Evolutionary conservation across 805 yeast species (phyloP), one percentile per base, ranked within the genome.

Genomic region (Ascoidea tarda): DNA sequence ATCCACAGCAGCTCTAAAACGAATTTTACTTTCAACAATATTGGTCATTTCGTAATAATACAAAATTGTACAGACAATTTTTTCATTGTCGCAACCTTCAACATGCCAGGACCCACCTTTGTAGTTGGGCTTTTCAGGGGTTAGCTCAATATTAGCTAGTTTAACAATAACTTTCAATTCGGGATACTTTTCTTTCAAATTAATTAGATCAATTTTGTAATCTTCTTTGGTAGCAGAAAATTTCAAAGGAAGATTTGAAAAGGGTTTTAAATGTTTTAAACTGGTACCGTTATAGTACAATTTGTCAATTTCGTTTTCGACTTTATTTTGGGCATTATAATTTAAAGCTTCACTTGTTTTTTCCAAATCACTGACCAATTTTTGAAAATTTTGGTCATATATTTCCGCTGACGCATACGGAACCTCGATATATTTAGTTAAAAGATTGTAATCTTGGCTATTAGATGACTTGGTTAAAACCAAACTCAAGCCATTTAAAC

Each of bases 21-120:
- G 57, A 8, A 71, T 54, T 16, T 53, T 58, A 2, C 72, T 67
- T 42, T 65, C 69, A 1, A 65, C 55, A 47, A 71, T 69, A 56
- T 71, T 71, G n/a, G 67, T 69, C 31, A 59, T 52, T 50, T 71
- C 74, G 52, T 69, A 70, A 55, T 71, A 71, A 57, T 69, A 71
- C 42, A 71, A 57, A 5, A 66, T 61, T 1, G 74, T 69, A 2
- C 74, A 74, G 5, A 71, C 67, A 48, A 71, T 71, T 53, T 69
- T 68, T 56, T 71, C 76, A 54, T 67, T 68, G 31, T 64, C 63
- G 6, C 70, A 62, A 0, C 75, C 76, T 57, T 71, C 74, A 1
- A 71, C 65, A 52, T 71, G 75, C 75, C 75, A 71, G 2, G 69
- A 55, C 0, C 75, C 74, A 2, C 75, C 75, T 2, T 57, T 52